These are phyloP conservation scores for Talaromyces pinophilus DNA, from an alignment of 2,329 filamentous ascomycete genomes.

Conservation along the genomic window DNA sequence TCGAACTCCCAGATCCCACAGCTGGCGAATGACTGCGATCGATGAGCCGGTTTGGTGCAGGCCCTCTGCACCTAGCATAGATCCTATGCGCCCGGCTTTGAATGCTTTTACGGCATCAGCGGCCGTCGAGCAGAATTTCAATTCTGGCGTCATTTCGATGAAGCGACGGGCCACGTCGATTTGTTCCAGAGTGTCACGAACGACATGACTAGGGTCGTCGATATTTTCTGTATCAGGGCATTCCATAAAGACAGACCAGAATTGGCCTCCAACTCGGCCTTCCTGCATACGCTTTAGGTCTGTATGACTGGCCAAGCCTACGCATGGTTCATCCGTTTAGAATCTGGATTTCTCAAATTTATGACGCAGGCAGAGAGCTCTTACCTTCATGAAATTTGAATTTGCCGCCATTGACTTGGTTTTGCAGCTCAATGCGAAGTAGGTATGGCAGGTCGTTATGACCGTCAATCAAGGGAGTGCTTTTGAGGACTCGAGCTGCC, in stretches of 20 bases:
- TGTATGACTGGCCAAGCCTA: conserved; percentile 30
- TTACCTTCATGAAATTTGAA: conserved; percentile 18
- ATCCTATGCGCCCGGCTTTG: conserved; percentile 24
- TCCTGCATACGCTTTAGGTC: conserved; percentile 31
- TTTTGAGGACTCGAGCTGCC: conserved; percentile 24
- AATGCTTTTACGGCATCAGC: conserved; percentile 23
- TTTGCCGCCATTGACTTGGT: conserved; percentile 28
- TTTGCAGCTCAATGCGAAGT: conserved; percentile 28
- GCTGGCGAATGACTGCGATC: conserved; percentile 27
- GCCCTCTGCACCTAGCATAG: conserved; percentile 27
- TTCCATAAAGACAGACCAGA: conserved; percentile 34
- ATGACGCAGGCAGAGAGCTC: neutral
- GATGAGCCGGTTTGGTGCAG: conserved; percentile 27
- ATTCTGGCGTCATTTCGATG: conserved; percentile 25
- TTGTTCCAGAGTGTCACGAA: conserved; percentile 31
- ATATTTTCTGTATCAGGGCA: conserved; percentile 26
- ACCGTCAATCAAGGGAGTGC: conserved; percentile 33
- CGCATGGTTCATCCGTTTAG: conserved; percentile 4
- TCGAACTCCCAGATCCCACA: conserved; percentile 26
- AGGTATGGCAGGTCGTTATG: conserved; percentile 35
- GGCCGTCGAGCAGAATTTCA: conserved; percentile 18
- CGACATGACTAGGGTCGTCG: conserved; percentile 26
- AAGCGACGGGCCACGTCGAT: conserved; percentile 29
- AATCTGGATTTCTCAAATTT: conserved; percentile 2
- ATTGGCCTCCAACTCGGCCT: conserved; percentile 35